Base-by-base conservation (phyloP, 208 protist species). In the Strigomonas culicis region DNA sequence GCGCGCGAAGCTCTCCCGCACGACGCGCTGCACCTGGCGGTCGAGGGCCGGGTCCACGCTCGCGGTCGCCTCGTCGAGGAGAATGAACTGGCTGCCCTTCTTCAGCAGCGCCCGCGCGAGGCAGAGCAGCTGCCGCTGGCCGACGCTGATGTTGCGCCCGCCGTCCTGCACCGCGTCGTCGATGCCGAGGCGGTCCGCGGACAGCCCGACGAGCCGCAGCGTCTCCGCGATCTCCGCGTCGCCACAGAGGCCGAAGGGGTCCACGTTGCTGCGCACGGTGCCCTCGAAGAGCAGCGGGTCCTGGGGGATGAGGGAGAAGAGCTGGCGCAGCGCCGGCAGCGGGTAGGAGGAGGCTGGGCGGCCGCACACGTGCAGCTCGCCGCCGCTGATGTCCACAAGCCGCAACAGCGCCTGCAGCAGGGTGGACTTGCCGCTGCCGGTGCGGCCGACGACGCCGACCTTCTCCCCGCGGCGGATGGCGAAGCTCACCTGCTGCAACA, bases 251-350 rank as follows among this genome's bases (percentile, higher is more conserved):
- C n/a, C n/a, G n/a, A n/a, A n/a, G n/a, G n/a, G n/a, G n/a, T n/a
- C n/a, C 57, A 99, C 69, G 80, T 99, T 99, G 27, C 65, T 85
- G 63, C 98, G 78, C 2, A 98, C 68, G 28, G 97, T 97, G 65
- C 97, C 98, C 7, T 82, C 68, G 57, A 99, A 94, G 27, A 99
- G 75, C 24, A 98, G 68, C 27, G 98, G 97, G 64, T 99, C 97
- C 86, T 99, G 99, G 21, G 98, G 98, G 63, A 99, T 98, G 44
- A 99, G 98, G 27, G 99, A 86, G 47, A 80, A 82, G 27, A 65
- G 41, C 49, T 68, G 79, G 28, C 98, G 86, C 24, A 99, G 68
- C n/a, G 30, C 63, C 43, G 56, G 66, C 61, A 58, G 11, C 11
- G n/a, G 24, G 3, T 58, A 68, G 36, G 58, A 55, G 39, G 59